Evolutionary conservation across 352 stramenopile species (phyloP).

Genomic region (Phytophthora brassicae): DNA sequence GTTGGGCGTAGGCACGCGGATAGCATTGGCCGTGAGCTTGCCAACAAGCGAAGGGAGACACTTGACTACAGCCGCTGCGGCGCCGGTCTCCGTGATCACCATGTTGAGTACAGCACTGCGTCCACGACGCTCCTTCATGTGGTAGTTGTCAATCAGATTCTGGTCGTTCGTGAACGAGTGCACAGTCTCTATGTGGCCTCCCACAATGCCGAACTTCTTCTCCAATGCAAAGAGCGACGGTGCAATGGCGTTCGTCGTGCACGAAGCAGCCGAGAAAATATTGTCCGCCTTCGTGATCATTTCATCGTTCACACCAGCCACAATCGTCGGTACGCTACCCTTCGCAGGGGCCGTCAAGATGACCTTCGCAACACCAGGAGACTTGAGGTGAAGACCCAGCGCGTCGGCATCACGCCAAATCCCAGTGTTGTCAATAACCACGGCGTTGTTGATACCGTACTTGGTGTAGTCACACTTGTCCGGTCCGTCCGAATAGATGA

Average conservation of each 20-base stretch:
- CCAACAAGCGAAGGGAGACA: constrained; percentile 93
- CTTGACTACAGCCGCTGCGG: constrained; percentile 81
- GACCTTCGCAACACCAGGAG: constrained; percentile 75
- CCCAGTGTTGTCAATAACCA: constrained; percentile 91
- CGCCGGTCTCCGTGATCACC: constrained; percentile 88
- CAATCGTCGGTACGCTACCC: constrained; percentile 72
- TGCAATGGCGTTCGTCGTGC: constrained; percentile 87
- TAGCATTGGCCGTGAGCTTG: constrained; percentile 98
- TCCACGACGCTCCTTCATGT: constrained; percentile 85
- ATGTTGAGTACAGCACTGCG: constrained; percentile 89
- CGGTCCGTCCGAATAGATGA: constrained; percentile 81
- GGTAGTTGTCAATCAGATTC: constrained; percentile 89
- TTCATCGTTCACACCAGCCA: constrained; percentile 81
- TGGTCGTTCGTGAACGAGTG: constrained; percentile 92
- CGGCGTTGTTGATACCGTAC: constrained; percentile 85
- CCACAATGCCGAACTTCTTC: constrained; percentile 81
- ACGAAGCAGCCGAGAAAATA: constrained; percentile 83
- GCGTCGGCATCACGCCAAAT: constrained; percentile 73
- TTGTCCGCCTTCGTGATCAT: constrained; percentile 51
- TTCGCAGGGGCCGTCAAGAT: constrained; percentile 81
- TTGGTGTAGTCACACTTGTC: constrained; percentile 89
- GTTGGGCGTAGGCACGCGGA: constrained; percentile 98
- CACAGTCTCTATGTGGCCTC: constrained; percentile 87
- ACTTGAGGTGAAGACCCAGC: constrained; percentile 74
- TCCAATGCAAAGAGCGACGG: constrained; percentile 74